Base-by-base conservation (phyloP, 148 eudicot species). In the Nyssa sinensis region DNA sequence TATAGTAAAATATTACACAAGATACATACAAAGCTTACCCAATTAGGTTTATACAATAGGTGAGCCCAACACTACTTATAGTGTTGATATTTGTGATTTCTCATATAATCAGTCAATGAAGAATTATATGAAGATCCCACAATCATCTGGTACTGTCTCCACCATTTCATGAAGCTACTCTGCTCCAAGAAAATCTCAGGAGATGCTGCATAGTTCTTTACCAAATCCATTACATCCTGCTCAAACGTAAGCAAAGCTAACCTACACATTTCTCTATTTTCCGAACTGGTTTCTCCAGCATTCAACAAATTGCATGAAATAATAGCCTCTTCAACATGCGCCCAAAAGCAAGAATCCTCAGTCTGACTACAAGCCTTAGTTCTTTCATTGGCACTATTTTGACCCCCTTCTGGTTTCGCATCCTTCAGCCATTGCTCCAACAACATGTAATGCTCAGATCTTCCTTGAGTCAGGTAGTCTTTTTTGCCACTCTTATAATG, bases 301-400 rank as follows among this genome's bases (percentile, higher is more conserved):
- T 55, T 35, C 69, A 79, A 23, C 23, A 16, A 23, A 16, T 53
- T 7, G 57, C 75, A 81, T 0, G 28, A 62, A 23, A 79, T 64
- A 3, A 71, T 19, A n/a, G 80, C 82, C 64, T 82, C 85, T 67
- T 82, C 85, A 11, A 82, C 82, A 67, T 75, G 41, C 21, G 77
- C 85, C 85, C 85, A 82, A 63, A 82, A 82, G 58, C 82, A 79
- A 44, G 85, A 82, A 79, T 82, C 77, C 73, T 79, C 82, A 3
- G 79, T 82, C 5, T 79, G 64, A 72, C 77, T 71, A 35, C 59
- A 41, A 76, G 78, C 75, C 30, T 58, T 34, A 1, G 28, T 76
- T 60, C 77, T 63, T 47, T 68, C 35, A 5, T 8, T 44, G 0
- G 25, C 39, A 68, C 33, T 23, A 12, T 13, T 62, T 47, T 44